Evolutionary conservation across 2,329 filamentous ascomycete species (phyloP), one percentile per base, ranked within the genome.

Genomic region (Pseudopithomyces maydicus): DNA sequence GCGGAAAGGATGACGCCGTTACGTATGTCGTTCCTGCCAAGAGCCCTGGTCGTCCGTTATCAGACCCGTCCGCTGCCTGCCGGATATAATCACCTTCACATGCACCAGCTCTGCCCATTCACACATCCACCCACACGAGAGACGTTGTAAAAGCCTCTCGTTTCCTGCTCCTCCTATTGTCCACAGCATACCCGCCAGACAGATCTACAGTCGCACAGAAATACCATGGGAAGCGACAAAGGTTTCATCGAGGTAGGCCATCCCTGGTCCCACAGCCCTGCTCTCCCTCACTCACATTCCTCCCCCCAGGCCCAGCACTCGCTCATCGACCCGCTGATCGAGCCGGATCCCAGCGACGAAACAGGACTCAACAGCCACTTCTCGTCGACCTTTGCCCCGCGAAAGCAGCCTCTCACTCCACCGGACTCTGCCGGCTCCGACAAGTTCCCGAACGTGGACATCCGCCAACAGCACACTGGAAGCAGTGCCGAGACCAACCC

Each of bases 241-340:
- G 54, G 47, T 12, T 53, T 54, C 39, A n/a, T 33, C 50, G 52
- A 61, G 57, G 66, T 68, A 56, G 48, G 59, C 48, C 19, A 19
- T 55, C 50, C 47, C 39, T 56, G 32, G 32, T 38, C 50, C 35
- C 8, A 12, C 36, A 7, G 19, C 44, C 26, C n/a, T 11, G 36
- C 15, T 33, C 26, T 47, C 41, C 42, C 58, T 65, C 32, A 67
- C 58, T 65, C 32, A 67, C 55, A 41, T 57, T 50, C 11, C 60
- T 36, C 6, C n/a, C n/a, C 32, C 12, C 22, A 91, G 88, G 87
- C 88, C 42, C 79, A 82, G 52, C 83, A 85, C 67, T 87, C 89
- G 69, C 79, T 92, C 43, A 84, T 91, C 62, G 87, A 90, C 65
- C 90, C 89, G 62, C 79, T 92, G 59, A 86, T 81, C 65, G 88